These are phyloP conservation scores for Euphorbia peplus DNA, from an alignment of 345 rosid genomes.

Conservation along the genomic window DNA sequence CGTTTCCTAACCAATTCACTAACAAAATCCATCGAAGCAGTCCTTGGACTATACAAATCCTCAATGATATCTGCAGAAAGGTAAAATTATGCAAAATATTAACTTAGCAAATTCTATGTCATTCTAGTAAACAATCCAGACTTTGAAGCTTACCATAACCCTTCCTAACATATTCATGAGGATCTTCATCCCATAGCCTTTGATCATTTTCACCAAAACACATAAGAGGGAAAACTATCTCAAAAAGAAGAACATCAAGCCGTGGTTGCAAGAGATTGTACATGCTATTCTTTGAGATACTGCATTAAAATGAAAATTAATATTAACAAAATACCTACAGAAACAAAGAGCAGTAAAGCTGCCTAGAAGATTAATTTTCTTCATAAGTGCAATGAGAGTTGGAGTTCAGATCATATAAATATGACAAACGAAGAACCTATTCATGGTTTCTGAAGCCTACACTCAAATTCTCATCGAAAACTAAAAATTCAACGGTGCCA, in stretches of 20 bases:
- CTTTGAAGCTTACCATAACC: slow-evolving; percentile 81
- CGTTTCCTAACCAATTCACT: slow-evolving; percentile 95
- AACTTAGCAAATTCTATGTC: background rate
- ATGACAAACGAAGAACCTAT: background rate
- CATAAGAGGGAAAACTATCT: slow-evolving; percentile 96
- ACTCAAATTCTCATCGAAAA: slow-evolving; percentile 1
- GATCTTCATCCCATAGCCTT: slow-evolving; percentile 99
- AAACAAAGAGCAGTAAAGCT: background rate
- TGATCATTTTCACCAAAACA: slow-evolving; percentile 98
- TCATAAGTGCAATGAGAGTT: background rate
- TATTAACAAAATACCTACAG: slow-evolving; percentile 6
- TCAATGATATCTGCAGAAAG: slow-evolving; percentile 84
- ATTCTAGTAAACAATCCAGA: background rate
- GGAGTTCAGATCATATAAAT: background rate
- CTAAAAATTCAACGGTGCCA: background rate
- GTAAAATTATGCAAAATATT: slow-evolving; percentile 13
- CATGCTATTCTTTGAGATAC: slow-evolving; percentile 80
- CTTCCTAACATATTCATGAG: slow-evolving; percentile 99
- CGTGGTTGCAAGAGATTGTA: slow-evolving; percentile 77
- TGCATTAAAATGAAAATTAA: slow-evolving; percentile 37
- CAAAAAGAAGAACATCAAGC: slow-evolving; percentile 89
- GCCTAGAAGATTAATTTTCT: background rate
- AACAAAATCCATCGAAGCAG: slow-evolving; percentile 97
- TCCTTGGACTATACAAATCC: slow-evolving; percentile 96
- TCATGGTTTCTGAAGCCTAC: background rate